Percentiles rank a stretch among this genome's conserved stretches.
These are phyloP conservation scores for Edaphochlamys debaryana DNA, from an alignment of 139 green algal species.

Conservation along the genomic window DNA sequence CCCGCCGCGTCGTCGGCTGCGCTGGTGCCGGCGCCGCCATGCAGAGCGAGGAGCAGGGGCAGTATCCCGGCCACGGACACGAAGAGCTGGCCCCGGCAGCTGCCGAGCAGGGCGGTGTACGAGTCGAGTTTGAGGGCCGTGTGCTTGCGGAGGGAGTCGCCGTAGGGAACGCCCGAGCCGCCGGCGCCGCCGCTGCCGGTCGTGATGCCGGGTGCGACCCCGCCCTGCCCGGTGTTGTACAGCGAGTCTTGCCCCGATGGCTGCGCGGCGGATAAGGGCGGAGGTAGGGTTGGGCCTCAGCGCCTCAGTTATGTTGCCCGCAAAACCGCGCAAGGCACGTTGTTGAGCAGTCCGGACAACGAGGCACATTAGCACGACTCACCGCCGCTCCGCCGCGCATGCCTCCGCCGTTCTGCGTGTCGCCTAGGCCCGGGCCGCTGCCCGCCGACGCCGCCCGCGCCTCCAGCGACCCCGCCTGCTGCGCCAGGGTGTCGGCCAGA, in stretches of 20 bases:
- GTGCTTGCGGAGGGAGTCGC: constrained; percentile 49
- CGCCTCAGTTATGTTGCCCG: too few species aligned
- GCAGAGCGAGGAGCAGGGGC: constrained; percentile 79
- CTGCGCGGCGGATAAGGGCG: too few species aligned
- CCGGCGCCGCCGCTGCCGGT: too few species aligned
- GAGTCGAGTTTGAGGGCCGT: constrained; percentile 47
- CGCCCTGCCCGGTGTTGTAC: too few species aligned
- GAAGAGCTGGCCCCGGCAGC: constrained; percentile 69
- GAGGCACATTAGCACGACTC: too few species aligned
- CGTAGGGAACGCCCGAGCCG: background rate
- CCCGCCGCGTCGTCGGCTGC: constrained; percentile 10
- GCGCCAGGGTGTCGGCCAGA: constrained; percentile 51
- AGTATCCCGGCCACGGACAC: constrained; percentile 75
- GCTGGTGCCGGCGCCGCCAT: constrained; percentile 29
- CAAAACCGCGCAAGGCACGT: too few species aligned
- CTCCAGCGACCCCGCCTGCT: constrained; percentile 23
- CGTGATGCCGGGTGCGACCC: background rate
- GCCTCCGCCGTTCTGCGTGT: too few species aligned
- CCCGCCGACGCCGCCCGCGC: background rate
- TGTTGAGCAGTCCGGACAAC: too few species aligned
- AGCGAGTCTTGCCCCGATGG: too few species aligned
- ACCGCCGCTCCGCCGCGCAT: too few species aligned
- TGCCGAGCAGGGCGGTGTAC: constrained; percentile 75
- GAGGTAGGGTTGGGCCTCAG: too few species aligned
- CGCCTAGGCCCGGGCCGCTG: background rate